Evolutionary conservation across 257 asterid species (phyloP).

Genomic region (Solanum chiquidenum): DNA sequence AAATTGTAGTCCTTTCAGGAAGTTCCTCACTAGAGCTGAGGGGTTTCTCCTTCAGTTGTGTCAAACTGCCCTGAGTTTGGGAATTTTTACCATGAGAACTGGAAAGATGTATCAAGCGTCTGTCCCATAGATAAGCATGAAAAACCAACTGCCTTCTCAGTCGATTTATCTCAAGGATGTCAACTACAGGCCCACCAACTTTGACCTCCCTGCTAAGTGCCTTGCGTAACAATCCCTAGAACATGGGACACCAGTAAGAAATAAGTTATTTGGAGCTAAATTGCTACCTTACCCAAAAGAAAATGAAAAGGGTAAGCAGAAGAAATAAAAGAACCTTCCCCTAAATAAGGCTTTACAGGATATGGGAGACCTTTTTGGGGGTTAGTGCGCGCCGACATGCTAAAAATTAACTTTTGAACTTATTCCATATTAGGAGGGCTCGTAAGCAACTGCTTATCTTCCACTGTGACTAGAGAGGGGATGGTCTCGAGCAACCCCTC

Average conservation of each 20-base stretch:
- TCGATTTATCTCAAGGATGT: conserved; percentile 68
- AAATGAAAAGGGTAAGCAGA: background rate
- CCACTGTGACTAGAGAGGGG: background rate
- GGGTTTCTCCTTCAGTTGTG: conserved; percentile 26
- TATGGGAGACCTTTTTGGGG: background rate
- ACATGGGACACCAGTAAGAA: background rate
- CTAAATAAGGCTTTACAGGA: background rate
- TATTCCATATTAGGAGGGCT: background rate
- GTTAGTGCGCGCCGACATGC: background rate
- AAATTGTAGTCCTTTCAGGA: conserved; percentile 23
- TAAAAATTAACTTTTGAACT: background rate
- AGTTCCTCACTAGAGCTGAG: conserved; percentile 25
- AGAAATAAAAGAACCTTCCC: background rate
- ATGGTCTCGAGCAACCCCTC: background rate
- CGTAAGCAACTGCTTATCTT: background rate
- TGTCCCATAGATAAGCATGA: conserved; percentile 90
- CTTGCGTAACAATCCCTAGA: conserved; percentile 17
- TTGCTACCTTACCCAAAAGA: background rate
- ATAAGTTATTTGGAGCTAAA: background rate
- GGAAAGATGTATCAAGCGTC: conserved; percentile 52
- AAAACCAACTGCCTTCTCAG: conserved; percentile 60
- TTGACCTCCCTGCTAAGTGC: conserved; percentile 4
- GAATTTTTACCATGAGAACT: conserved; percentile 21
- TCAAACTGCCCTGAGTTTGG: conserved; percentile 1
- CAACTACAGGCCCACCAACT: conserved; percentile 21